A percentile compares a stretch with the other conserved stretches of the same genome.
phyloP scores from a whole-genome alignment of 495 filamentous ascomycete genomes.

The Bacidia gigantensis region DNA sequence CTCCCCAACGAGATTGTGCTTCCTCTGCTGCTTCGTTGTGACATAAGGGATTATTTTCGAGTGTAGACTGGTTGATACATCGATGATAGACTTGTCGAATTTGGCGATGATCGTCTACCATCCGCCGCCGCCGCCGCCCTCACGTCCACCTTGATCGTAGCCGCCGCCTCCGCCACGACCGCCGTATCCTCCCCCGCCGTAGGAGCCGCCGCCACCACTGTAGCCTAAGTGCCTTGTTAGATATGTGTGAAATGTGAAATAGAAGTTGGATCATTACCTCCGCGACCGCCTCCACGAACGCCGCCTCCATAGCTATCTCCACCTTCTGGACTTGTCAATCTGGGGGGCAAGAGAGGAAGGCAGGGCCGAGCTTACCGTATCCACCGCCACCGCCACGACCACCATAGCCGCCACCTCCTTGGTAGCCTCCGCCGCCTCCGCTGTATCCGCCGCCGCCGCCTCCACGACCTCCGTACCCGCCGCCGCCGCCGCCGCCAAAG shows the following conservation, averaged over 20 bases:
- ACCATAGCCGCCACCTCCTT: conserved; percentile 24
- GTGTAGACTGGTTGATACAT: too few species aligned
- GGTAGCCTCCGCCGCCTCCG: conserved; percentile 21
- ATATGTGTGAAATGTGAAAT: neutral
- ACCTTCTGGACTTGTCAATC: conserved; percentile 6
- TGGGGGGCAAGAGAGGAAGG: neutral
- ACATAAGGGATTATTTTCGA: too few species aligned
- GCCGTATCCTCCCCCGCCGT: conserved; percentile 16
- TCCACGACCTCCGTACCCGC: conserved; percentile 32
- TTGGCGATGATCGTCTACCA: conserved; percentile 9
- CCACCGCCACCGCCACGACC: conserved; percentile 19
- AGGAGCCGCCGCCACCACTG: conserved; percentile 14
- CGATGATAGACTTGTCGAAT: too few species aligned
- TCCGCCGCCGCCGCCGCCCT: conserved; percentile 14
- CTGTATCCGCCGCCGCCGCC: conserved; percentile 17
- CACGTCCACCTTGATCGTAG: conserved; percentile 8
- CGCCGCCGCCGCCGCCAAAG: conserved; percentile 28
- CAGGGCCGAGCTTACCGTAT: conserved; percentile 15
- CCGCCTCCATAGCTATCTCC: conserved; percentile 26
- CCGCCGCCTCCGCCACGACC: conserved; percentile 14
- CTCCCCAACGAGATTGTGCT: too few species aligned
- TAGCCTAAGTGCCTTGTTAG: conserved; percentile 13
- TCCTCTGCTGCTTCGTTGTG: too few species aligned
- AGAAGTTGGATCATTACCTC: conserved; percentile 18
- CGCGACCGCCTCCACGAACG: conserved; percentile 18